These are phyloP conservation scores for Debaryomyces maramus DNA, from an alignment of 805 yeast genomes.

Conservation along the genomic window DNA sequence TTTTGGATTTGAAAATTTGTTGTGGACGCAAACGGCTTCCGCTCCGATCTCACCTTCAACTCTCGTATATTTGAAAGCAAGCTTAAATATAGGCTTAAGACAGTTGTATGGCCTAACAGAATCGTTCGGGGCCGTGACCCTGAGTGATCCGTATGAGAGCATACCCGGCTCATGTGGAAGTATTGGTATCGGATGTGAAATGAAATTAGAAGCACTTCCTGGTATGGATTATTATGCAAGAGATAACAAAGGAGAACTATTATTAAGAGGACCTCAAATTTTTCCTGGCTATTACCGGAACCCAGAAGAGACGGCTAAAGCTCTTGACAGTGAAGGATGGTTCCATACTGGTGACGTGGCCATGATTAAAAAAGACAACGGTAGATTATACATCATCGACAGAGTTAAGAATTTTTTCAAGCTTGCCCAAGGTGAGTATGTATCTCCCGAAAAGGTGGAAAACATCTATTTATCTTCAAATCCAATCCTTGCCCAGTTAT, in stretches of 20 bases:
- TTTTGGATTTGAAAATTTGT: constrained; percentile 30
- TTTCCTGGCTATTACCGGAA: constrained; percentile 57
- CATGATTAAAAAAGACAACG: constrained; percentile 44
- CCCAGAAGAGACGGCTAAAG: constrained; percentile 52
- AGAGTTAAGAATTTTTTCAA: constrained; percentile 80
- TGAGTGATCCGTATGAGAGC: constrained; percentile 17
- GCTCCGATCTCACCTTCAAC: constrained; percentile 28
- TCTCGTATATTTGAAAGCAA: constrained; percentile 24
- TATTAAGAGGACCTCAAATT: constrained; percentile 64
- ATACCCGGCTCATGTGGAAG: constrained; percentile 29
- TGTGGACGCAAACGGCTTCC: constrained; percentile 32
- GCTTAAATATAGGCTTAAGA: constrained; percentile 24
- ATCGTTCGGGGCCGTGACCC: constrained; percentile 22
- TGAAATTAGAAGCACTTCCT: constrained; percentile 15
- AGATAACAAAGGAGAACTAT: constrained; percentile 43
- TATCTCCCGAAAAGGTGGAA: constrained; percentile 76
- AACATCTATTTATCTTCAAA: constrained; percentile 57
- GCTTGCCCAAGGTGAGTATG: constrained; percentile 52
- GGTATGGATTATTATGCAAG: constrained; percentile 19
- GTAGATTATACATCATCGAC: constrained; percentile 63
- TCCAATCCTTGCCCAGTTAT: constrained; percentile 53
- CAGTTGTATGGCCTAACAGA: constrained; percentile 41
- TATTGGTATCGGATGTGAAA: constrained; percentile 18
- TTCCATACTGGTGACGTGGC: constrained; percentile 66
- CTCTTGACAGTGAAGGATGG: constrained; percentile 59